Conservation (phyloP, 2,329 filamentous ascomycete species). For the Neurospora crassa region DNA sequence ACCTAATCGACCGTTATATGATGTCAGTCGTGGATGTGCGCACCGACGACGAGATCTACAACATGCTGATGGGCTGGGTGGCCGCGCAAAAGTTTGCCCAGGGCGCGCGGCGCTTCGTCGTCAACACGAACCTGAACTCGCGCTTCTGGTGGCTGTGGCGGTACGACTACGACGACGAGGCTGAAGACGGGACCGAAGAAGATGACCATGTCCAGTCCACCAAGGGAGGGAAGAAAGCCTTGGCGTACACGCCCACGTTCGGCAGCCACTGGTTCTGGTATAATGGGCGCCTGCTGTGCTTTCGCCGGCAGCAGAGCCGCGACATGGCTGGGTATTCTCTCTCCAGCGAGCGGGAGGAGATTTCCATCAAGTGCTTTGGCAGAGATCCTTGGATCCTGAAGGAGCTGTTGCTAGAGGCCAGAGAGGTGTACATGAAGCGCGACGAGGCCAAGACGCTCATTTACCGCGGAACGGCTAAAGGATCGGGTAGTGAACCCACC, state of each 20-base stretch:
- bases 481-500: slow-evolving; percentile 31
- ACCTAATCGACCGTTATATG: slow-evolving; percentile 41
- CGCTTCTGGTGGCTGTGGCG: slow-evolving; percentile 40
- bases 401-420: slow-evolving; percentile 50
- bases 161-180: slow-evolving; percentile 31
- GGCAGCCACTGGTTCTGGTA: slow-evolving; percentile 64
- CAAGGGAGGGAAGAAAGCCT: slow-evolving; percentile 33
- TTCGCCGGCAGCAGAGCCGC: slow-evolving; percentile 42
- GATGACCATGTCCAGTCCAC: neutral
- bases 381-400: slow-evolving; percentile 52
- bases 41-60: slow-evolving; percentile 63
- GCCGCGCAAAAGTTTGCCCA: slow-evolving; percentile 51
- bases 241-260: slow-evolving; percentile 57
- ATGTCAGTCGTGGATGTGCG: slow-evolving; percentile 59
- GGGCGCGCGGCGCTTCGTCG: slow-evolving; percentile 51
- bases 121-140: slow-evolving; percentile 51
- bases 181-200: slow-evolving; percentile 16
- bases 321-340: slow-evolving; percentile 30
- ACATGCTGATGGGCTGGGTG: slow-evolving; percentile 63
- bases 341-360: slow-evolving; percentile 46
- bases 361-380: slow-evolving; percentile 52
- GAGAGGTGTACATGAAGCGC: slow-evolving; percentile 42
- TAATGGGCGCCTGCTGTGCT: slow-evolving; percentile 45
- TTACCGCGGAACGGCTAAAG: slow-evolving; percentile 45
- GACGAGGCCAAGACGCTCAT: slow-evolving; percentile 56